Percentiles rank a stretch among this genome's conserved stretches.
phyloP scores from a whole-genome alignment of 2,329 filamentous ascomycete genomes.

The Phialophora chinensis region DNA sequence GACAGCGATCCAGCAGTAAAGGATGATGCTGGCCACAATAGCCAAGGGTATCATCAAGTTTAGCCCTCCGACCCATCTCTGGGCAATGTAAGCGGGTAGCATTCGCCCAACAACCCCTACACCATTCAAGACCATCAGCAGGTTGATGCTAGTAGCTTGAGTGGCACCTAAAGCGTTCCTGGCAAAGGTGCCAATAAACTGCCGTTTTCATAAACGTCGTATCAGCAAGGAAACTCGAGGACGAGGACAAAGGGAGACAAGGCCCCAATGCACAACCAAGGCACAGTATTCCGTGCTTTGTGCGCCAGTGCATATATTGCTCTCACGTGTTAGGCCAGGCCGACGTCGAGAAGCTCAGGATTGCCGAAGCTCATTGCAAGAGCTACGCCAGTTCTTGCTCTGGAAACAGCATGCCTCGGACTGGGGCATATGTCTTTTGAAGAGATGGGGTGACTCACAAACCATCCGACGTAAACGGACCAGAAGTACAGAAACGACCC shows the following conservation, averaged over 20 bases:
- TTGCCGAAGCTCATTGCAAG: not conserved
- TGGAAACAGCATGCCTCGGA: not conserved
- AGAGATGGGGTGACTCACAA: slow-evolving; percentile 37
- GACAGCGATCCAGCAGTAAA: slow-evolving; percentile 66
- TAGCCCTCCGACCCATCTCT: slow-evolving; percentile 62
- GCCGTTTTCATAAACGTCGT: not conserved
- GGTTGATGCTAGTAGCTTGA: slow-evolving; percentile 59
- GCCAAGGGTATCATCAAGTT: slow-evolving; percentile 64
- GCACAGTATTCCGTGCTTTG: not conserved
- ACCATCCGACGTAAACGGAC: slow-evolving; percentile 62
- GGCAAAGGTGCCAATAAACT: slow-evolving; percentile 45
- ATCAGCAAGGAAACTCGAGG: not conserved
- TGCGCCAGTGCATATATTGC: not conserved
- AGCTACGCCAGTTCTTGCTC: not conserved
- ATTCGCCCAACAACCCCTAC: slow-evolving; percentile 65
- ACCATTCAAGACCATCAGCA: slow-evolving; percentile 70
- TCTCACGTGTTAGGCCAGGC: not conserved
- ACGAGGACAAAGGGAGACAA: not conserved
- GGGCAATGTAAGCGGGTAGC: slow-evolving; percentile 64
- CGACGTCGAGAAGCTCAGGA: not conserved
- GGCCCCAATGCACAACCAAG: not conserved
- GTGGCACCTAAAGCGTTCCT: slow-evolving; percentile 49
- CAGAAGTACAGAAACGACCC: slow-evolving; percentile 57
- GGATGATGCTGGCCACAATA: slow-evolving; percentile 48
- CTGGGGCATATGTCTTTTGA: not conserved